Evolutionary conservation across 441 rosid genomes (phyloP).

Genomic region (Adansonia gregorii): DNA sequence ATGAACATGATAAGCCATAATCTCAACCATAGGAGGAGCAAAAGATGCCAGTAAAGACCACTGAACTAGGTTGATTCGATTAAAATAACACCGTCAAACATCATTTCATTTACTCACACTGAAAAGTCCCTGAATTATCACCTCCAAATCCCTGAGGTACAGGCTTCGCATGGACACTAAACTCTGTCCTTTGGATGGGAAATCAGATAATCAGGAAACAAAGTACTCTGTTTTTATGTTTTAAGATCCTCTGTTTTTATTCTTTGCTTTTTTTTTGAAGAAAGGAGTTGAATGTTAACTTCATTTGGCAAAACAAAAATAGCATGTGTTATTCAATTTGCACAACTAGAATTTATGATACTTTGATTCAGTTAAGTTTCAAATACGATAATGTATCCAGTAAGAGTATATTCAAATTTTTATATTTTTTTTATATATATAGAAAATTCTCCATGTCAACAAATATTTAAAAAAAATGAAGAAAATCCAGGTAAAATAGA

Average conservation of each 20-base stretch:
- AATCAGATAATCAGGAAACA: not conserved
- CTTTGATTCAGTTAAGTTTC: too few relatives aligned
- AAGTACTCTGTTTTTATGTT: not conserved
- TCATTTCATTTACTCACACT: not conserved
- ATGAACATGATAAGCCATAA: constrained; percentile 56
- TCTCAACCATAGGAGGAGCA: constrained; percentile 67
- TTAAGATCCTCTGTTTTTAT: not conserved
- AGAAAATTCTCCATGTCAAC: too few relatives aligned
- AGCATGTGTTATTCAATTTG: too few relatives aligned
- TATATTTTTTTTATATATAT: too few relatives aligned
- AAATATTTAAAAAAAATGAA: too few relatives aligned
- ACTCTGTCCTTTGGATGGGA: not conserved
- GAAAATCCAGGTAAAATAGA: too few relatives aligned
- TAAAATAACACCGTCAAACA: not conserved
- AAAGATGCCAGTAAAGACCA: constrained; percentile 56
- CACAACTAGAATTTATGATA: too few relatives aligned
- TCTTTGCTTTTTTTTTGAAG: not conserved
- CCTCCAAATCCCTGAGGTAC: too few relatives aligned
- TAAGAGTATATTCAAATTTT: too few relatives aligned
- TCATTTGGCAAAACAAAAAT: not conserved
- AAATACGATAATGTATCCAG: too few relatives aligned
- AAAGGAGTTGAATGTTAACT: not conserved
- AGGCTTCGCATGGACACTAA: not conserved
- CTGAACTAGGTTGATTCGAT: too few relatives aligned
- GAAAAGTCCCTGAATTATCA: constrained; percentile 41